phyloP scores from a whole-genome alignment of 805 yeast genomes.

The Kuraishia piskuri region DNA sequence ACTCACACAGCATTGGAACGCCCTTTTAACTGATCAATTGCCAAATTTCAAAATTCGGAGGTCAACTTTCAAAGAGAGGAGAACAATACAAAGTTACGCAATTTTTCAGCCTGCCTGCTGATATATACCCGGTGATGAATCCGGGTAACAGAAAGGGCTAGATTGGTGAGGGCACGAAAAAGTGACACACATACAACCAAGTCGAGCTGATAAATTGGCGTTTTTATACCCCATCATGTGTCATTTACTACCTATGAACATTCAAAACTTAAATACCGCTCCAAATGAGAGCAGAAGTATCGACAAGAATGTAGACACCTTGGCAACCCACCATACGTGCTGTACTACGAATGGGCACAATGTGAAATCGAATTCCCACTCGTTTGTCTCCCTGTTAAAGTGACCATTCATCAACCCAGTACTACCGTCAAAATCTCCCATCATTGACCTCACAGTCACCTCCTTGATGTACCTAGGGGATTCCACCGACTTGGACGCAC shows the following conservation, averaged over 20 bases:
- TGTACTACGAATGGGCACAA: constrained; percentile 80
- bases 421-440: constrained; percentile 94
- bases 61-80: constrained; percentile 9
- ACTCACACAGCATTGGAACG: constrained; percentile 2
- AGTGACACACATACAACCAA: not conserved
- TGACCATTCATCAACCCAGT: constrained; percentile 79
- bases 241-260: not conserved
- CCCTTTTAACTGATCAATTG: constrained; percentile 13
- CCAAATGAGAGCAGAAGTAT: constrained; percentile 26
- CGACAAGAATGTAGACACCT: constrained; percentile 38
- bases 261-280: not conserved
- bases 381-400: constrained; percentile 29
- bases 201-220: not conserved
- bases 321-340: constrained; percentile 94
- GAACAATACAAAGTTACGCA: not conserved
- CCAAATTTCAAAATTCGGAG: constrained; percentile 13
- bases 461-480: constrained; percentile 47
- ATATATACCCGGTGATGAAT: not conserved
- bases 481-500: constrained; percentile 35
- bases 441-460: constrained; percentile 82
- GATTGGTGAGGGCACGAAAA: not conserved
- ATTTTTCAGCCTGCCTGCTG: not conserved
- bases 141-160: not conserved
- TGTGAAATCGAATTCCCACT: constrained; percentile 62
- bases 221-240: not conserved